A percentile compares a stretch with the other conserved stretches of the same genome.
These are phyloP conservation scores for Agrostemma githago DNA, from an alignment of 148 eudicot genomes.

Conservation along the genomic window DNA sequence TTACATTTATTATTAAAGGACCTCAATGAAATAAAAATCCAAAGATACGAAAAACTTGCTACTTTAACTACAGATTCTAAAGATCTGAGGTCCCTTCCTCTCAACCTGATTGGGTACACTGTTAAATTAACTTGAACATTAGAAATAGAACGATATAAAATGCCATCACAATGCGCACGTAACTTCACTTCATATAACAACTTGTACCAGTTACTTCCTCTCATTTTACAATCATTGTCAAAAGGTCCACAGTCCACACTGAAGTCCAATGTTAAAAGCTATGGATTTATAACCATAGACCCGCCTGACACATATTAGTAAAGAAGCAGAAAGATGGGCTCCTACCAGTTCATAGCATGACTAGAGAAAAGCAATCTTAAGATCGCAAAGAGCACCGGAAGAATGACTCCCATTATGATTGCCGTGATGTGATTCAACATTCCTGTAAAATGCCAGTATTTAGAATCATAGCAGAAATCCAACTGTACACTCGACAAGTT, in stretches of 20 bases:
- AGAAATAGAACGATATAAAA: neutral
- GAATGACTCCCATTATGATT: conserved; percentile 50
- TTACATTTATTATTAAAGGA: neutral
- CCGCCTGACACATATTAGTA: neutral
- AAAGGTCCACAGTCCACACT: neutral
- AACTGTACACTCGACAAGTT: neutral
- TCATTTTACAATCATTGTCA: neutral
- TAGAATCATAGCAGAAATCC: conserved; percentile 8
- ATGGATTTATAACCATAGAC: neutral
- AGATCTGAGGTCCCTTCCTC: conserved; percentile 5
- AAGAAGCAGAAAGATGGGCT: conserved; percentile 11
- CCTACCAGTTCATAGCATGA: conserved; percentile 87
- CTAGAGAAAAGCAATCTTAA: conserved; percentile 57
- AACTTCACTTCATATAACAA: conserved; percentile 5
- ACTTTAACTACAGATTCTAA: conserved; percentile 1
- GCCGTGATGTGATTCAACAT: conserved; percentile 53
- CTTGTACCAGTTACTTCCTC: conserved; percentile 3
- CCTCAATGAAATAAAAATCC: neutral
- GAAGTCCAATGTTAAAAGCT: neutral
- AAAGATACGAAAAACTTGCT: neutral
- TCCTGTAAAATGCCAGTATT: conserved; percentile 46
- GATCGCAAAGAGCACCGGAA: conserved; percentile 61
- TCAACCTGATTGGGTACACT: neutral
- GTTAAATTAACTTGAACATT: neutral
- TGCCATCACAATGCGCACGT: neutral